Evolutionary conservation across 2,329 filamentous ascomycete genomes (phyloP).

Genomic region (Phyllosticta citriasiana): DNA sequence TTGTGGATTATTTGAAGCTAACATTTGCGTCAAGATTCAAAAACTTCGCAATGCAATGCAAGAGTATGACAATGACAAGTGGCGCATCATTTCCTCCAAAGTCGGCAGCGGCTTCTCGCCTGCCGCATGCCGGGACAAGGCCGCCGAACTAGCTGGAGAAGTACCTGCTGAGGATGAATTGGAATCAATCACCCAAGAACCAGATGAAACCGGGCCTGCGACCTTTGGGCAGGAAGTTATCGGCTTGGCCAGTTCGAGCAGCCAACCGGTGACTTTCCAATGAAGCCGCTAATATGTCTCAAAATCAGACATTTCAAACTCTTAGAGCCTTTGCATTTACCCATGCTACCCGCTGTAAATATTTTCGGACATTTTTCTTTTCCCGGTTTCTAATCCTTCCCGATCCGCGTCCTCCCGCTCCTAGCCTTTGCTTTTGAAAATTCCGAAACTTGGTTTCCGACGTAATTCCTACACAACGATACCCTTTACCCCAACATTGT

Average conservation of each 20-base stretch:
- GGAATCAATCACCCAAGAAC: slow-evolving; percentile 3
- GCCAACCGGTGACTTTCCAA: slow-evolving; percentile 5
- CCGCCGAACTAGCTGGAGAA: slow-evolving; percentile 44
- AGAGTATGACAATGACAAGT: slow-evolving; percentile 85
- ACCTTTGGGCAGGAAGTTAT: slow-evolving; percentile 5
- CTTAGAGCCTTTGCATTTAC: background rate
- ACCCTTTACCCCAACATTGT: background rate
- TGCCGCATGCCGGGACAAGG: slow-evolving; percentile 74
- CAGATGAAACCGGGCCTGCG: slow-evolving; percentile 3
- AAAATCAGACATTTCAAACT: background rate
- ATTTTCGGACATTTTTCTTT: background rate
- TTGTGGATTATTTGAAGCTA: background rate
- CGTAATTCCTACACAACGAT: background rate
- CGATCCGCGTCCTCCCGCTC: background rate
- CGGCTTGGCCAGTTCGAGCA: slow-evolving; percentile 6
- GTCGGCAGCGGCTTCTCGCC: slow-evolving; percentile 85
- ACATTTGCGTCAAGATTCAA: slow-evolving; percentile 49
- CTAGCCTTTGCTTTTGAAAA: background rate
- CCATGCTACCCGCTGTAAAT: background rate
- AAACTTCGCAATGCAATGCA: slow-evolving; percentile 67
- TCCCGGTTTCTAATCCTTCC: background rate
- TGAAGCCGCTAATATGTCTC: background rate
- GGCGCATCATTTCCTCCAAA: slow-evolving; percentile 85
- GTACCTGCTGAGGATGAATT: slow-evolving; percentile 4
- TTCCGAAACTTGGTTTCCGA: background rate